These are phyloP conservation scores for Apophysomyces trapeziformis DNA, from an alignment of 371 early-diverging fungal species.

Conservation along the genomic window DNA sequence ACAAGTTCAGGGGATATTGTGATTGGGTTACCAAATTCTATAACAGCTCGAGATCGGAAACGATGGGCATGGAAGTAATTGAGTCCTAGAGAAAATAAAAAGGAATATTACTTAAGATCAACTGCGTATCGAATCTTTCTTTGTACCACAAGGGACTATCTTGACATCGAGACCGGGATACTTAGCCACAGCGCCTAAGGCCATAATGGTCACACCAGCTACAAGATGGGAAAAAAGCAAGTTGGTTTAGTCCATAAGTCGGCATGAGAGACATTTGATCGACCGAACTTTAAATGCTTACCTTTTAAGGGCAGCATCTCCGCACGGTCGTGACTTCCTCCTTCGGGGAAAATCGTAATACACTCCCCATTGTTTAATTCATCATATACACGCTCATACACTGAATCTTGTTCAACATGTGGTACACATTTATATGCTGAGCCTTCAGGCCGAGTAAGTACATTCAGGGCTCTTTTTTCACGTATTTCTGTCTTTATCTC, in stretches of 20 bases:
- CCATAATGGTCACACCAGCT: constrained; percentile 86
- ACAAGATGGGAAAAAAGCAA: not conserved
- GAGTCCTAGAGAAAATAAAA: constrained; percentile 50
- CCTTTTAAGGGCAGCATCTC: constrained; percentile 93
- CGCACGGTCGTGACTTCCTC: constrained; percentile 92
- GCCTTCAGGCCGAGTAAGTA: constrained; percentile 60
- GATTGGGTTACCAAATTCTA: constrained; percentile 92
- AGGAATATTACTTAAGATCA: not conserved
- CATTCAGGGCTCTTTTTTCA: constrained; percentile 51
- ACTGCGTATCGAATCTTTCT: not conserved
- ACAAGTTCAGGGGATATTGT: constrained; percentile 75
- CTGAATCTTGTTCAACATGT: constrained; percentile 81
- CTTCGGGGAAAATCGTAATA: constrained; percentile 95
- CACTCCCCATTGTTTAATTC: constrained; percentile 77
- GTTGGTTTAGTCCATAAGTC: not conserved
- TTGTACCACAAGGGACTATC: constrained; percentile 82
- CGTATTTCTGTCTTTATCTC: constrained; percentile 62
- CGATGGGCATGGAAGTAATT: constrained; percentile 94
- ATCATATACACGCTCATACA: constrained; percentile 79
- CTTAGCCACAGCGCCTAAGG: constrained; percentile 84
- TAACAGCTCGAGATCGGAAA: constrained; percentile 91
- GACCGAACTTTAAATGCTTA: constrained; percentile 19
- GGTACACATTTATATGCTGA: constrained; percentile 74
- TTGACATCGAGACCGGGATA: constrained; percentile 82
- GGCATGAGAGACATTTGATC: constrained; percentile 1